Base-by-base conservation (phyloP, 2,329 filamentous ascomycete species). In the Xylariomycetidae sp. region DNA sequence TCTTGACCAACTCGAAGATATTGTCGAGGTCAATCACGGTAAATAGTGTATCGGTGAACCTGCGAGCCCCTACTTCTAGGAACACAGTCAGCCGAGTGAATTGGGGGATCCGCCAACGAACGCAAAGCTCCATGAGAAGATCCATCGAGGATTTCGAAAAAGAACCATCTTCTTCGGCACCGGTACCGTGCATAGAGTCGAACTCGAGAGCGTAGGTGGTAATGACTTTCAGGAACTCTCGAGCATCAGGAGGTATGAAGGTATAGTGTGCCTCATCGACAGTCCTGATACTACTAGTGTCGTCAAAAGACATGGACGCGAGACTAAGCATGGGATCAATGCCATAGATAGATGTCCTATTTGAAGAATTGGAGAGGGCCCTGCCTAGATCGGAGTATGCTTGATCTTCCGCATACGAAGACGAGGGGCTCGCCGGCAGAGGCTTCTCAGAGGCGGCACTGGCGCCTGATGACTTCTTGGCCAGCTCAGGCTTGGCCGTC, bases 61-160 rank as follows among this genome's bases (percentile, higher is more conserved):
- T 92, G 50, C 88, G 83, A 15, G 82, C 75, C 6, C 88, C 75
- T 36, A 94, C 85, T 62, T 97, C 92, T 22, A 97, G 64, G 49
- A 95, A 82, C 5, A 90, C 63, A 5, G 94, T 79, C 32, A 88
- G 71, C 27, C 88, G 77, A 4, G 88, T 87, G 51, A 82, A 88
- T 44, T 83, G 80, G 3, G 90, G 88, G 41, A 98, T 74, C 31
- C 92, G 82, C 92, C 92, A 98, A 50, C 89, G 80, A 42, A 88
- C 67, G 38, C 83, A 86, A 37, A 96, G 72, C 58, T 97, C 90
- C 40, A 83, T 85, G 42, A 98, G 63, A 28, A 98, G 67, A 36
- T 96, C 88, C 30, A 79, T 74, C 3, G 88, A 92, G 41, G 85
- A 77, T 49, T 82, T 86, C 1, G 88, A 92, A n/a, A 84, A 61